These are phyloP conservation scores for Populus alba DNA, from an alignment of 345 rosid species.

Conservation along the genomic window DNA sequence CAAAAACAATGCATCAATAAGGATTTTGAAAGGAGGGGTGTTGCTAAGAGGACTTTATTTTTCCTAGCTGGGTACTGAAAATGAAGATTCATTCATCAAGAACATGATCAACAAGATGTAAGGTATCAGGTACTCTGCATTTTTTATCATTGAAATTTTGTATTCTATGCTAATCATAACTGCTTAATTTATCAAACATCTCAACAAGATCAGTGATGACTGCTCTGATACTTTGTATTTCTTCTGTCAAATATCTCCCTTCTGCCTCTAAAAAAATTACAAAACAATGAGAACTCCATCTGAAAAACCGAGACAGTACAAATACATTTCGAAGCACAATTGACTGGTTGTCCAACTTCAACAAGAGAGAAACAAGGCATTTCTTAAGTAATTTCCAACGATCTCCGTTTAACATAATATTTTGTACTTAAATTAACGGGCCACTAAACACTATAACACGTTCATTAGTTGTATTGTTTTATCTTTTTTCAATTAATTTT, in stretches of 20 bases:
- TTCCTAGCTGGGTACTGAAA: not conserved
- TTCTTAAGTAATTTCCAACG: not conserved
- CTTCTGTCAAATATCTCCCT: not conserved
- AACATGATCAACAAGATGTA: not conserved
- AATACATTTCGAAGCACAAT: not conserved
- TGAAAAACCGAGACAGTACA: no score
- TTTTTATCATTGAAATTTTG: constrained; percentile 1
- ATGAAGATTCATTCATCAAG: constrained; percentile 1
- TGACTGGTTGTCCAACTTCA: no score
- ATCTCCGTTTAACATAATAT: not conserved
- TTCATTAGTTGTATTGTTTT: no score
- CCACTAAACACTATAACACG: not conserved
- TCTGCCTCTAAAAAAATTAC: not conserved
- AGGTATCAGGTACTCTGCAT: not conserved
- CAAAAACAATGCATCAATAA: constrained; percentile 54
- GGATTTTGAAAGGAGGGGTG: no score
- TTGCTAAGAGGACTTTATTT: not conserved
- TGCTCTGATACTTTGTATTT: no score
- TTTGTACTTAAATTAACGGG: not conserved
- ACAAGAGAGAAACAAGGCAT: not conserved
- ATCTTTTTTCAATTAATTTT: no score
- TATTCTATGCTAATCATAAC: not conserved
- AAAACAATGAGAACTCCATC: not conserved
- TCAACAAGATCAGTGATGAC: not conserved
- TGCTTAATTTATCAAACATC: not conserved